Evolutionary conservation across 495 filamentous ascomycete genomes (phyloP).

Genomic region (Talaromyces ruber): DNA sequence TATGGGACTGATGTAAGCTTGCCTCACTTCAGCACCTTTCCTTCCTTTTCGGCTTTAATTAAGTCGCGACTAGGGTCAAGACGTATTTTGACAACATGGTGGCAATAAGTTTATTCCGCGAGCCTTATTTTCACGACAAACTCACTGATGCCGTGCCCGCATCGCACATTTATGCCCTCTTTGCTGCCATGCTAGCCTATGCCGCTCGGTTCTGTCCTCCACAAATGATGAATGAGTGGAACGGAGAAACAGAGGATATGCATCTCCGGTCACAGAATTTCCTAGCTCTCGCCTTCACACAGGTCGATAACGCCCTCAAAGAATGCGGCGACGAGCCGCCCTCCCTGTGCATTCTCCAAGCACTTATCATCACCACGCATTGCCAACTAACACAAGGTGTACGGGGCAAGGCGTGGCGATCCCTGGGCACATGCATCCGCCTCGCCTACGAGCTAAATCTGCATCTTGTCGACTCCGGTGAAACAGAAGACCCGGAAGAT

Average conservation of each 20-base stretch:
- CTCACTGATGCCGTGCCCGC: background rate
- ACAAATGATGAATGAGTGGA: background rate
- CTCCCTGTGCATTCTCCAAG: background rate
- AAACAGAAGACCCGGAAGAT: too few relatives aligned
- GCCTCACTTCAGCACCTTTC: too few relatives aligned
- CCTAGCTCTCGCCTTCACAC: background rate
- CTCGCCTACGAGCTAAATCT: slow-evolving; percentile 10
- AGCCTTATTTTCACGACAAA: background rate
- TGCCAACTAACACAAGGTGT: background rate
- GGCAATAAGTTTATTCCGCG: background rate
- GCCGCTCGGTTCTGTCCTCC: background rate
- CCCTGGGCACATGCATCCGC: slow-evolving; percentile 1
- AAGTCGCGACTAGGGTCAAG: too few relatives aligned
- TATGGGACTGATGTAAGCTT: background rate
- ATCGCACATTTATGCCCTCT: background rate
- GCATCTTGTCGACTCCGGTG: background rate
- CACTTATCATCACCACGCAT: background rate
- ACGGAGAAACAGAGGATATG: background rate
- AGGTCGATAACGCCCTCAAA: background rate
- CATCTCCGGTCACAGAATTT: background rate
- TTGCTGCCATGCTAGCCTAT: background rate
- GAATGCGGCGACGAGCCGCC: background rate
- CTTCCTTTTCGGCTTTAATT: too few relatives aligned
- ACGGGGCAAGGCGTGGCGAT: background rate
- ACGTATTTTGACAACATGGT: background rate